A percentile compares a stretch with the other conserved stretches of the same genome.
These are phyloP conservation scores for Gaeumannomyces sp. DNA, from an alignment of 2,329 filamentous ascomycete species.

Conservation along the genomic window DNA sequence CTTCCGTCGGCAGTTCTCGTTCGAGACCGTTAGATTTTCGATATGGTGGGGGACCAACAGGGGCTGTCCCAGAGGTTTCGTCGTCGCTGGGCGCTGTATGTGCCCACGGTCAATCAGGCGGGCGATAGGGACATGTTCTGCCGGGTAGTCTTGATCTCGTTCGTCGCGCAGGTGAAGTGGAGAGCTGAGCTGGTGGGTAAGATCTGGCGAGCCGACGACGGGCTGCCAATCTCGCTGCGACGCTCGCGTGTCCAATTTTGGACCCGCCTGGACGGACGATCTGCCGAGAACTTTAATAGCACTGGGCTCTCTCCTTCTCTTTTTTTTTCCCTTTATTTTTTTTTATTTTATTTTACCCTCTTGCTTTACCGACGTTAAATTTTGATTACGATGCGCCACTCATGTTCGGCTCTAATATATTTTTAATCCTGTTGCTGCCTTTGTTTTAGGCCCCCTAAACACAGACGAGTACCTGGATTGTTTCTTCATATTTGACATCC, in stretches of 20 bases:
- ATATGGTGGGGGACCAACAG: no score
- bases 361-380: no score
- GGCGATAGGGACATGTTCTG: not conserved
- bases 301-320: no score
- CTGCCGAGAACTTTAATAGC: not conserved
- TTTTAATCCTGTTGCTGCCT: no score
- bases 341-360: no score
- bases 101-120: not conserved
- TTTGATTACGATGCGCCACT: no score
- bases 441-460: no score
- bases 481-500: no score
- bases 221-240: not conserved
- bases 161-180: not conserved
- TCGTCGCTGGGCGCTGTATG: not conserved
- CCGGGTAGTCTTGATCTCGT: not conserved
- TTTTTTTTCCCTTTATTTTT: no score
- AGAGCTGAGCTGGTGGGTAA: not conserved
- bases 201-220: no score
- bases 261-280: not conserved
- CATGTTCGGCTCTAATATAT: no score
- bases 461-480: no score
- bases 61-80: not conserved
- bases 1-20: not conserved
- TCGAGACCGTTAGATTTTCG: not conserved
- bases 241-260: not conserved